phyloP scores from a whole-genome alignment of 305 asterid species.

The Withania somnifera region DNA sequence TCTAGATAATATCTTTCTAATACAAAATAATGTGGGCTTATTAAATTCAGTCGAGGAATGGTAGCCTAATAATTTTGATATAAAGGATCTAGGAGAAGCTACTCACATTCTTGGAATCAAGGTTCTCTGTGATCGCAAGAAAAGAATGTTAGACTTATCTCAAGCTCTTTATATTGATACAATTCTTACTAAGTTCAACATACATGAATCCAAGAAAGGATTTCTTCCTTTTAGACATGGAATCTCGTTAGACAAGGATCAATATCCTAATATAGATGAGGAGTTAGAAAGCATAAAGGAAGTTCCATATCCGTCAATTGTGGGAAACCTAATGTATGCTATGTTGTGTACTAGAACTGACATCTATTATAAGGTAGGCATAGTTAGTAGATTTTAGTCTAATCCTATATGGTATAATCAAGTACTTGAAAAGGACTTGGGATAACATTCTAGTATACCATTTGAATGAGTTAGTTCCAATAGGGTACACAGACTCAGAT shows the following conservation, averaged over 20 bases:
- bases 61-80: neutral
- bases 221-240: neutral
- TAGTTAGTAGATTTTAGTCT: neutral
- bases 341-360: neutral
- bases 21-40: neutral
- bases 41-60: neutral
- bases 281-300: neutral
- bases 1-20: neutral
- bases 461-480: too few relatives aligned
- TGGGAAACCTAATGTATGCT: neutral
- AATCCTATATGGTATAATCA: neutral
- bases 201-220: too few relatives aligned
- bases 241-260: neutral
- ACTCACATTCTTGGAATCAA: neutral
- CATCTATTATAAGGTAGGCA: neutral
- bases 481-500: too few relatives aligned
- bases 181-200: neutral
- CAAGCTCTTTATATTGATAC: neutral
- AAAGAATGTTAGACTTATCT: too few relatives aligned
- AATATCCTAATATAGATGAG: neutral
- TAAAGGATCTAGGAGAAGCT: neutral
- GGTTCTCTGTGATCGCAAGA: too few relatives aligned
- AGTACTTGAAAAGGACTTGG: too few relatives aligned
- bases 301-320: neutral
- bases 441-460: too few relatives aligned